These are phyloP conservation scores for Perkinsus chesapeaki DNA, from an alignment of 169 alveolate genomes.

Conservation along the genomic window DNA sequence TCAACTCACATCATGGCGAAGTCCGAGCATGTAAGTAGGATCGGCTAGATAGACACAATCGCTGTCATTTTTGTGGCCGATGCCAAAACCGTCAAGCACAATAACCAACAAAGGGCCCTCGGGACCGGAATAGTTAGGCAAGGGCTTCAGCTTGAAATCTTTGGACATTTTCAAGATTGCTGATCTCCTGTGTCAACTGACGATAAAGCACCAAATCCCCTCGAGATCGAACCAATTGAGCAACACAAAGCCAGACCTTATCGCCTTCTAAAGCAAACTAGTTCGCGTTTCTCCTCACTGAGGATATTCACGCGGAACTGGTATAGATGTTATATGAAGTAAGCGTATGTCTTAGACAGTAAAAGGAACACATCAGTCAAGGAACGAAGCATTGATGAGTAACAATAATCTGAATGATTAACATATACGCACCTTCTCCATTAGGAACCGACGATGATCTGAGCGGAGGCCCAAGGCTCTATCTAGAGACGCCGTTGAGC, in stretches of 20 bases:
- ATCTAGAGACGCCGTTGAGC: neutral
- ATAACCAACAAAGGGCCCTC: neutral
- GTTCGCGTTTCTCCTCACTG: neutral
- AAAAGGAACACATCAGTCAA: neutral
- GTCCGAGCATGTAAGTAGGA: constrained; percentile 66
- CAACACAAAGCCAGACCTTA: neutral
- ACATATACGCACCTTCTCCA: too few relatives aligned
- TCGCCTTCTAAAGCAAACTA: neutral
- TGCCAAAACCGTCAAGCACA: neutral
- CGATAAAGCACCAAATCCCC: neutral
- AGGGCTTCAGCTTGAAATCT: neutral
- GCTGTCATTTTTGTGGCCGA: neutral
- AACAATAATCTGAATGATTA: too few relatives aligned
- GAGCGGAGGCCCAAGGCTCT: neutral
- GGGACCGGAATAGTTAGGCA: neutral
- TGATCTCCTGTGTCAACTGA: too few relatives aligned
- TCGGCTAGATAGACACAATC: neutral
- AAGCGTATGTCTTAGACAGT: neutral
- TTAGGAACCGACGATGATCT: too few relatives aligned
- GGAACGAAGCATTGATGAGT: too few relatives aligned
- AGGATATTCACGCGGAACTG: neutral
- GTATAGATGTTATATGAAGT: too few relatives aligned
- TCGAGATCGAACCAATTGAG: neutral
- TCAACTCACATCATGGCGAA: constrained; percentile 57
- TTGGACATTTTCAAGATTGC: too few relatives aligned